Evolutionary conservation across 140 eudicot species (phyloP), one percentile per base, ranked within the genome.

Genomic region (Senecio squalidus): DNA sequence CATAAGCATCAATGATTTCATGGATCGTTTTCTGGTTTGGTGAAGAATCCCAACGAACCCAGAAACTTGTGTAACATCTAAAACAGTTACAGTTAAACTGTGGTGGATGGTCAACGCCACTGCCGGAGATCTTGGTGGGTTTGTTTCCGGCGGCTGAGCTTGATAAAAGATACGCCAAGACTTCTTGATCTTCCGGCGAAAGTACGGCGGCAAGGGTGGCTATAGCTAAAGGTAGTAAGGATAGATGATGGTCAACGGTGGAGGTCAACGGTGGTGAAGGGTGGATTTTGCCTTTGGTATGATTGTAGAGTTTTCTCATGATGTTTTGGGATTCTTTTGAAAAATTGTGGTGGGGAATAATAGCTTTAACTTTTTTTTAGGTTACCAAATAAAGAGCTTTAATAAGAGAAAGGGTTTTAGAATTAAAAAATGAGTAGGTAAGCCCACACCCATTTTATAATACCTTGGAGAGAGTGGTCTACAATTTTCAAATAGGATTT

Each of bases 41-140:
- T 4, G 97, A 89, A 47, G 82, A 39, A 55, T 85, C 90, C 97
- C 97, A 89, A 53, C 84, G 82, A 15, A 56, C 95, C 97, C 97
- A 89, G 44, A 74, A 89, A 10, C 84, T 77, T 55, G 72, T 89
- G 23, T 89, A 89, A 45, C 97, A 89, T 30, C 72, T 41, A 30
- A 89, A 89, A 23, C 97, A 89, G 74, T 74, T 63, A 62, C 97
- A 89, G 51, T 33, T 63, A 58, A 88, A 84, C 65, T 61, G 45
- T 0, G 91, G 74, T 1, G 68, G 51, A 30, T 87, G 84, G 64
- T 83, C 78, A 4, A 34, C 67, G 6, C 70, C 65, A 50, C 50
- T 64, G 59, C 38, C 47, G 47, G 47, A 69, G 2, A 53, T 58
- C 36, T 38, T 40, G 64, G 33, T 31, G 49, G 76, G 63, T 60